Conservation (phyloP, 257 asterid species). For the Thymus quinquecostatus region DNA sequence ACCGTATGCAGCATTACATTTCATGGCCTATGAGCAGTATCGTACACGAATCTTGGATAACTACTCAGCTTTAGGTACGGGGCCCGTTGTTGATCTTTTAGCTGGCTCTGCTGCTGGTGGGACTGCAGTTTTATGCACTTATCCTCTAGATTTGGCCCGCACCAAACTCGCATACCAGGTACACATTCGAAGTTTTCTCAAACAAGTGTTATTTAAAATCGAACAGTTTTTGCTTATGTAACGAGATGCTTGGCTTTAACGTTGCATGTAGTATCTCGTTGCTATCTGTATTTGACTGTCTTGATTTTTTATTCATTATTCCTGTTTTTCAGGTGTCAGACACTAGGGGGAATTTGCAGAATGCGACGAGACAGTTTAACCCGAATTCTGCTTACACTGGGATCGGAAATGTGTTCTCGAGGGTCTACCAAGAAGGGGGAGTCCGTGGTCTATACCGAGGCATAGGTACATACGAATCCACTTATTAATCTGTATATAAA, state of each 20-base stretch:
- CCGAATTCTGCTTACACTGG: constrained; percentile 68
- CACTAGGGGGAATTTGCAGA: constrained; percentile 47
- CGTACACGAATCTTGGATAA: constrained; percentile 77
- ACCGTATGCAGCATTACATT: constrained; percentile 96
- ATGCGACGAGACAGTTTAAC: constrained; percentile 42
- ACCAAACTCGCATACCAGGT: constrained; percentile 99
- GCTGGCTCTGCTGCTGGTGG: constrained; percentile 99
- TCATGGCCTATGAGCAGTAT: constrained; percentile 91
- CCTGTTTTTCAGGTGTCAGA: constrained; percentile 57
- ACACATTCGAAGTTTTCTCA: constrained; percentile 20
- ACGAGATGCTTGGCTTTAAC: too few species aligned
- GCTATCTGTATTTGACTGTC: background rate
- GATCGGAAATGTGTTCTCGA: constrained; percentile 65
- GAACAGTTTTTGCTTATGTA: background rate
- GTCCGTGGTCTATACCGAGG: constrained; percentile 88
- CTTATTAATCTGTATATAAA: background rate
- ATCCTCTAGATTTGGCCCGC: constrained; percentile 97
- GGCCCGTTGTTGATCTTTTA: constrained; percentile 89
- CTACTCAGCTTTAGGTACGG: constrained; percentile 75
- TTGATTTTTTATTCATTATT: background rate
- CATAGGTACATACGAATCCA: constrained; percentile 52
- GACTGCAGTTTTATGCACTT: constrained; percentile 96
- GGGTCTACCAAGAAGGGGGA: constrained; percentile 87
- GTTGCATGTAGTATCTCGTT: too few species aligned
- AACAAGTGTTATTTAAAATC: background rate